These are phyloP conservation scores for Tetramitus jugosus DNA, from an alignment of 208 protist species.

Conservation along the genomic window DNA sequence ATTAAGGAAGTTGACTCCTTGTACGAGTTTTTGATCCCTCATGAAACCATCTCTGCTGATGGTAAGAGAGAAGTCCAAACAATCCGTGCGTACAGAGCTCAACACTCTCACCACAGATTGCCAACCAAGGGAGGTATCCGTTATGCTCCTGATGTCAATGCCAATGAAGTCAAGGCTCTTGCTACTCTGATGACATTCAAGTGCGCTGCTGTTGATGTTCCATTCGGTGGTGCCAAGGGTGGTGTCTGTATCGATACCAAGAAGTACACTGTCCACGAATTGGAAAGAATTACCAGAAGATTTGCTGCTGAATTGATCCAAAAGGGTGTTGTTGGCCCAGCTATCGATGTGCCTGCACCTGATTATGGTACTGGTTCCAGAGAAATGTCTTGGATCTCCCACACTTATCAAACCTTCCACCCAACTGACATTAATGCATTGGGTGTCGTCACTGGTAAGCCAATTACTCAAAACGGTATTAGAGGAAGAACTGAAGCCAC, in stretches of 20 bases:
- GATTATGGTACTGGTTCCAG: conserved; percentile 62
- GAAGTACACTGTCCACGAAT: conserved; percentile 50
- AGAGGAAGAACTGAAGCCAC: conserved; percentile 52
- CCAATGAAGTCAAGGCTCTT: conserved; percentile 59
- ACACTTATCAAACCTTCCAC: conserved; percentile 30
- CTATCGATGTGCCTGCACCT: conserved; percentile 46
- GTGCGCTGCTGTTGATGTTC: conserved; percentile 60
- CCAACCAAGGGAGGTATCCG: conserved; percentile 71
- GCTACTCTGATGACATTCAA: conserved; percentile 73
- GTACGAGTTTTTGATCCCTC: conserved; percentile 16
- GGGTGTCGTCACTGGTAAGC: conserved; percentile 69
- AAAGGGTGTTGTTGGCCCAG: conserved; percentile 53
- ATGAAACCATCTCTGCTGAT: background rate
- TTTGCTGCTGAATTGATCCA: conserved; percentile 59
- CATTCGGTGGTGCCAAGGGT: conserved; percentile 66
- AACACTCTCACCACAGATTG: conserved; percentile 61
- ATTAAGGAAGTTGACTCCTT: conserved; percentile 26
- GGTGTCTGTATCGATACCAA: conserved; percentile 62
- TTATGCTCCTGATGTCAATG: conserved; percentile 49
- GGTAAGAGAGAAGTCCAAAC: background rate
- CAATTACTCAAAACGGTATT: conserved; percentile 50
- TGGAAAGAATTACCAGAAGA: conserved; percentile 64
- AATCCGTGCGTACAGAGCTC: conserved; percentile 21
- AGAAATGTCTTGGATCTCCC: conserved; percentile 66
- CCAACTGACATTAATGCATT: conserved; percentile 37